phyloP scores from a whole-genome alignment of 208 protist species.

The Leishmania lainsoni region DNA sequence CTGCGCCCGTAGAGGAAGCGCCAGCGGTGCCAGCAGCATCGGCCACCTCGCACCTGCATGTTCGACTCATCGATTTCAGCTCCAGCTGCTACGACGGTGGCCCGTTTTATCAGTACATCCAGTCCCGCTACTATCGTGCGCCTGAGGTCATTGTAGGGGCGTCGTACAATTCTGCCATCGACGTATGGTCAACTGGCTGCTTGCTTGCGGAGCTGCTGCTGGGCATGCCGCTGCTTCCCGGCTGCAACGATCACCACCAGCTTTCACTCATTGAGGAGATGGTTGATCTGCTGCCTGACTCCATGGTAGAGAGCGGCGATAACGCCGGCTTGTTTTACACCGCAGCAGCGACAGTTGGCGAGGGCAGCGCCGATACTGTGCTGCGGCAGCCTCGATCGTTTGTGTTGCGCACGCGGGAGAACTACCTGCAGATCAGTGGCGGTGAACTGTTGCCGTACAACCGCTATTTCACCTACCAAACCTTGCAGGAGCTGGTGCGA shows the following conservation, averaged over 20 bases:
- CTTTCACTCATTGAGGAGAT: slow-evolving; percentile 95
- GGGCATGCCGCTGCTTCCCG: slow-evolving; percentile 95
- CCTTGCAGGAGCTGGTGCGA: slow-evolving; percentile 71
- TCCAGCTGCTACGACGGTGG: slow-evolving; percentile 93
- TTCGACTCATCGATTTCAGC: slow-evolving; percentile 98
- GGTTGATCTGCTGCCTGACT: slow-evolving; percentile 78
- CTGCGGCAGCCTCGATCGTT: slow-evolving; percentile 1
- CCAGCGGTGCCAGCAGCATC: not conserved
- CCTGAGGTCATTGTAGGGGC: slow-evolving; percentile 96
- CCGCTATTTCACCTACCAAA: slow-evolving; percentile 66
- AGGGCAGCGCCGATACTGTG: not conserved
- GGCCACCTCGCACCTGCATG: slow-evolving; percentile 37
- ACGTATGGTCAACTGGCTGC: slow-evolving; percentile 98
- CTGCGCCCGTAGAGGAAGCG: not conserved
- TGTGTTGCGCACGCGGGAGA: slow-evolving; percentile 22
- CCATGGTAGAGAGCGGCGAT: slow-evolving; percentile 57
- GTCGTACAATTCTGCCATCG: slow-evolving; percentile 91
- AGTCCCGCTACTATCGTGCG: slow-evolving; percentile 96
- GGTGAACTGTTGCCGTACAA: slow-evolving; percentile 51
- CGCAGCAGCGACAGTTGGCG: not conserved
- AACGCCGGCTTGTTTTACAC: slow-evolving; percentile 55
- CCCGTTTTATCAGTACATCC: slow-evolving; percentile 81
- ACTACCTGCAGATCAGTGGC: slow-evolving; percentile 23
- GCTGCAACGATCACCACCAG: slow-evolving; percentile 93
- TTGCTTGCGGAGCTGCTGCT: slow-evolving; percentile 95